Percentiles rank a stretch among this genome's conserved stretches.
Conservation (phyloP, 768 basidiomycete species). For the Agrocybe pediades region DNA sequence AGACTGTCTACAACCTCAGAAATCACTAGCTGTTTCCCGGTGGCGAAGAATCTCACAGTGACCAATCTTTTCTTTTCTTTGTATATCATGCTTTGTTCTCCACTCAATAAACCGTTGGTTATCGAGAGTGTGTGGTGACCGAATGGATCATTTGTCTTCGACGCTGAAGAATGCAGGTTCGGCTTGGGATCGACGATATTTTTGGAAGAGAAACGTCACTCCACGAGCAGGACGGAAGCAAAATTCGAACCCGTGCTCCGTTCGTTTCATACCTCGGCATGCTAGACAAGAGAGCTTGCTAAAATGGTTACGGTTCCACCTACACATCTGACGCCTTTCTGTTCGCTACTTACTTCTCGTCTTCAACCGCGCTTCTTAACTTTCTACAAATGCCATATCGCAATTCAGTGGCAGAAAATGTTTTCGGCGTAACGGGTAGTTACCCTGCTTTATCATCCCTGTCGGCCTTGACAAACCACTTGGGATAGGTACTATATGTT, state of each 20-base stretch:
- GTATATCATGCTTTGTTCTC: background rate
- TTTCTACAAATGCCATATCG: background rate
- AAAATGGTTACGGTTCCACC: background rate
- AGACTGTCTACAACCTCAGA: constrained; percentile 47
- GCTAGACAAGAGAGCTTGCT: background rate
- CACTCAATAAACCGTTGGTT: background rate
- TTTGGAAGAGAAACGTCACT: background rate
- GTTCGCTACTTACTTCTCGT: background rate
- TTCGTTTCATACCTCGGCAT: background rate
- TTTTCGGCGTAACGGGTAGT: constrained; percentile 66
- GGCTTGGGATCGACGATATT: background rate
- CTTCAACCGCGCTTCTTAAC: background rate
- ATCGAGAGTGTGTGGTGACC: background rate
- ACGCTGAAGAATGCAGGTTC: background rate
- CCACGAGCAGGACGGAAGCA: background rate
- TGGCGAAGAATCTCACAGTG: background rate
- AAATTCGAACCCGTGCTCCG: background rate
- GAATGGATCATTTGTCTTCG: background rate
- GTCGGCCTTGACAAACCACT: background rate
- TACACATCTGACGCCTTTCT: background rate
- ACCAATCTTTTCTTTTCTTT: background rate
- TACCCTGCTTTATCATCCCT: constrained; percentile 1
- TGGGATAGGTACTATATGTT: constrained; percentile 57
- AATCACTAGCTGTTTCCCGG: constrained; percentile 22
- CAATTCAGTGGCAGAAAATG: constrained; percentile 50